A percentile compares a stretch with the other conserved stretches of the same genome.
phyloP scores from a whole-genome alignment of 176 grass and related monocot species.

The Aegilops bicornis region DNA sequence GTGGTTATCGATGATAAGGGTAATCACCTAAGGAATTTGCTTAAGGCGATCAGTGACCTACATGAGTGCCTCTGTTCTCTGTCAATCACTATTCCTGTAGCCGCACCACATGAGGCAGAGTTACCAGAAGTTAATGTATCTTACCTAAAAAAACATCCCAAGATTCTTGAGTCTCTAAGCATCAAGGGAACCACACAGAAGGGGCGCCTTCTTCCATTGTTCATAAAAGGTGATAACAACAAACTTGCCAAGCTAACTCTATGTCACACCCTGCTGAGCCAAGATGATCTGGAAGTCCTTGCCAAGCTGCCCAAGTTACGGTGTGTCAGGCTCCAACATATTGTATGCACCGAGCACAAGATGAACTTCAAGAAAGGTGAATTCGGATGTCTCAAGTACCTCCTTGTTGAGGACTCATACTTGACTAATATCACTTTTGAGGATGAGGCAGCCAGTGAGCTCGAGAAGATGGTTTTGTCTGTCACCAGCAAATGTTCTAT shows the following conservation, averaged over 20 bases:
- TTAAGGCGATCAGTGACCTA: not conserved
- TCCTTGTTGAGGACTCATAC: no score
- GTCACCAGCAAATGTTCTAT: not conserved
- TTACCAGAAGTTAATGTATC: no score
- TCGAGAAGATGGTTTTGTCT: not conserved
- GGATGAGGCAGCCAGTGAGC: not conserved
- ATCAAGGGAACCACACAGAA: slow-evolving; percentile 8
- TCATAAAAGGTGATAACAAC: rapidly evolving
- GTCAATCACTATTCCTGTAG: not conserved
- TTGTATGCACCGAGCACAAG: no score
- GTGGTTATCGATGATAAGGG: slow-evolving; percentile 5
- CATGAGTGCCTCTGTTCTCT: not conserved
- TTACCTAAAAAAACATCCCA: not conserved
- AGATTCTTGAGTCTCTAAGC: slow-evolving; percentile 21
- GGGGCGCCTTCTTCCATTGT: not conserved
- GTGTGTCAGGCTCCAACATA: not conserved
- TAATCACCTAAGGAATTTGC: not conserved
- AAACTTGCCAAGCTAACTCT: slow-evolving; percentile 34
- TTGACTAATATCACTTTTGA: not conserved
- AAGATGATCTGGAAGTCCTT: not conserved
- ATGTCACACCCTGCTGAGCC: not conserved
- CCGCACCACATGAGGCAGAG: rapidly evolving
- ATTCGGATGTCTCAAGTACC: no score
- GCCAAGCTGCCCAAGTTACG: not conserved
- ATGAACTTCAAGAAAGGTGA: no score